Conservation (phyloP, 306 rosid genomes). For the Medicago ruthenica region DNA sequence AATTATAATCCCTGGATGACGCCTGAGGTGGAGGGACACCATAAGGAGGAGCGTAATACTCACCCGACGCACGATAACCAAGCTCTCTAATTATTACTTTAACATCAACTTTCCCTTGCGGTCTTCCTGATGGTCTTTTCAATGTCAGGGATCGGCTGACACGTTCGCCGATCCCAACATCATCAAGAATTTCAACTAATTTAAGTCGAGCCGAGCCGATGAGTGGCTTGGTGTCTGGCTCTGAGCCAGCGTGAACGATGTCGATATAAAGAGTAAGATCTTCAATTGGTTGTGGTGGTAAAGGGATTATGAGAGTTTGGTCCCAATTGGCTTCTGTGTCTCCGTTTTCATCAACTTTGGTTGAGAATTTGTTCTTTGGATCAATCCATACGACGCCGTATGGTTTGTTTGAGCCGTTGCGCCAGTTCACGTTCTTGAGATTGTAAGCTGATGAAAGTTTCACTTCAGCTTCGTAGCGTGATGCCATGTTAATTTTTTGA, state of each 20-base stretch:
- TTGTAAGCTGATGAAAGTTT: slow-evolving; percentile 60
- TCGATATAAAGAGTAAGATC: slow-evolving; percentile 64
- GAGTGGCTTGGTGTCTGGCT: slow-evolving; percentile 72
- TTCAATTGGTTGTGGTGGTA: slow-evolving; percentile 56
- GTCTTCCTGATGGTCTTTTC: slow-evolving; percentile 86
- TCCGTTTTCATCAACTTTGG: slow-evolving; percentile 59
- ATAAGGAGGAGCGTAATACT: slow-evolving; percentile 59
- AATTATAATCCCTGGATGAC: slow-evolving; percentile 46
- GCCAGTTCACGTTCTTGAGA: slow-evolving; percentile 92
- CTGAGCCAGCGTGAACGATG: slow-evolving; percentile 73
- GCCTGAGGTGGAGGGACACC: slow-evolving; percentile 62
- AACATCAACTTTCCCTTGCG: slow-evolving; percentile 76
- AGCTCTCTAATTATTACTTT: slow-evolving; percentile 53
- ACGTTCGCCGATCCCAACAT: slow-evolving; percentile 53
- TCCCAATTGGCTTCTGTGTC: slow-evolving; percentile 79
- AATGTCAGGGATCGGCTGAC: slow-evolving; percentile 50
- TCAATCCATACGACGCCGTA: slow-evolving; percentile 94
- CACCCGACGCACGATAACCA: slow-evolving; percentile 52
- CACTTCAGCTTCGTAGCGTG: slow-evolving; percentile 67
- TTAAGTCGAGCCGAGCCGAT: slow-evolving; percentile 76
- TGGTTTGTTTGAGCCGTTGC: slow-evolving; percentile 64
- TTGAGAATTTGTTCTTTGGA: slow-evolving; percentile 55
- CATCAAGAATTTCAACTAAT: slow-evolving; percentile 57
- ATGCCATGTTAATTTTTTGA: slow-evolving; percentile 47
- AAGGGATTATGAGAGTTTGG: slow-evolving; percentile 58